Evolutionary conservation across 202 grass and related monocot species (phyloP), one percentile per base, ranked within the genome.

Genomic region (Eragrostis tef): DNA sequence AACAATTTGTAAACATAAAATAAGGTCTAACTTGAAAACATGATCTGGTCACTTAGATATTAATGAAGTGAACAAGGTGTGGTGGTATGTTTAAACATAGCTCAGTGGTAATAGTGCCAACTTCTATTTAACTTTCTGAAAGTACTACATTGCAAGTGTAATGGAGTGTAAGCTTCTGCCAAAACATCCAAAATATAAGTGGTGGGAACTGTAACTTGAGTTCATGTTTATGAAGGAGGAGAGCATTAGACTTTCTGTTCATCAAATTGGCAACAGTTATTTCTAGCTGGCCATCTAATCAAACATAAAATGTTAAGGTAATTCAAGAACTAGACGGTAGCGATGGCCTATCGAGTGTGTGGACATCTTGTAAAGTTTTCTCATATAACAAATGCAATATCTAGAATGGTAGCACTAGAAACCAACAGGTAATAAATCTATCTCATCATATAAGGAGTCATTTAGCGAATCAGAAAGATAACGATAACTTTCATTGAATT

Each of bases 211-310:
- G 0, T 53, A n/a, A 74, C 26, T 67, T 59, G 42, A 87, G 60
- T n/a, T 39, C 69, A 4, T 70, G 27, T 51, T 49, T 15, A 60
- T 59, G 8, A 61, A 41, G 0, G 9, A 67, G 45, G 31, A 12
- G 19, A 84, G 5, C 67, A 22, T 64, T 51, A 39, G 53, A 75
- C 45, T 80, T 80, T 3, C 19, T 46, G 42, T 73, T 13, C 53
- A 74, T 36, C 50, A 79, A 88, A 78, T 52, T 10, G 12, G 6
- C 47, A 19, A 16, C 9, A 20, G 17, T 25, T 56, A 57, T 26
- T 86, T 73, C 34, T 39, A 56, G 24, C 56, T 78, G 9, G 16
- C 6, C 68, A 19, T 11, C 58, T 11, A 43, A 39, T 24, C 0
- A 62, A 78, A 19, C 39, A 58, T 68, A 68, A 2, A 67, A 69